Percentiles rank a stretch among this genome's conserved stretches.
These are phyloP conservation scores for Backusella morwellensis DNA, from an alignment of 192 early-diverging fungal genomes.

Conservation along the genomic window DNA sequence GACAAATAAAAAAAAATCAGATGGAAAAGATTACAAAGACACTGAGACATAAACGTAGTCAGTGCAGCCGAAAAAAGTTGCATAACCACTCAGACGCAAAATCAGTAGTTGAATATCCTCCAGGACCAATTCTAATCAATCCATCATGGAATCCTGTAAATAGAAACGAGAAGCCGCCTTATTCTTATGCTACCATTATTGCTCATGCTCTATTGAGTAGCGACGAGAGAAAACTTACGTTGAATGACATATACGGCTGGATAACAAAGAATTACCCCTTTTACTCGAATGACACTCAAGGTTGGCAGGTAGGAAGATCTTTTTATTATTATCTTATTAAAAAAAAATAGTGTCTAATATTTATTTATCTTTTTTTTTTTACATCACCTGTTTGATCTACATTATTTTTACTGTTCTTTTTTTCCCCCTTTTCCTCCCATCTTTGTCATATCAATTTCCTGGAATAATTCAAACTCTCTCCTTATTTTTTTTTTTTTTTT, in stretches of 20 bases:
- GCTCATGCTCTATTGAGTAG: constrained; percentile 73
- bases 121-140: neutral
- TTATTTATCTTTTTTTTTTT: neutral
- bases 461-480: neutral
- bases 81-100: neutral
- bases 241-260: constrained; percentile 85
- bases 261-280: constrained; percentile 73
- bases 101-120: constrained; percentile 4
- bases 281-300: constrained; percentile 57
- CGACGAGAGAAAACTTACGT: constrained; percentile 57
- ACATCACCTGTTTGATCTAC: constrained; percentile 2
- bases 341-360: neutral
- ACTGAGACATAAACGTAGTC: constrained; percentile 3
- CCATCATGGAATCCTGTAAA: constrained; percentile 33
- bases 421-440: neutral
- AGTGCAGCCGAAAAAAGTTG: neutral
- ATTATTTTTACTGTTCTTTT: neutral
- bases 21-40: neutral
- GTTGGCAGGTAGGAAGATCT: constrained; percentile 71
- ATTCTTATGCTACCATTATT: constrained; percentile 83
- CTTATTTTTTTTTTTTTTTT: neutral
- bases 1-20: neutral
- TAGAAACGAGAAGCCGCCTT: constrained; percentile 60
- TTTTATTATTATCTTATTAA: neutral
- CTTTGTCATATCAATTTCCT: neutral